Evolutionary conservation across 192 early-diverging fungal species (phyloP), one percentile per base, ranked within the genome.

Genomic region (Linderina pennispora): DNA sequence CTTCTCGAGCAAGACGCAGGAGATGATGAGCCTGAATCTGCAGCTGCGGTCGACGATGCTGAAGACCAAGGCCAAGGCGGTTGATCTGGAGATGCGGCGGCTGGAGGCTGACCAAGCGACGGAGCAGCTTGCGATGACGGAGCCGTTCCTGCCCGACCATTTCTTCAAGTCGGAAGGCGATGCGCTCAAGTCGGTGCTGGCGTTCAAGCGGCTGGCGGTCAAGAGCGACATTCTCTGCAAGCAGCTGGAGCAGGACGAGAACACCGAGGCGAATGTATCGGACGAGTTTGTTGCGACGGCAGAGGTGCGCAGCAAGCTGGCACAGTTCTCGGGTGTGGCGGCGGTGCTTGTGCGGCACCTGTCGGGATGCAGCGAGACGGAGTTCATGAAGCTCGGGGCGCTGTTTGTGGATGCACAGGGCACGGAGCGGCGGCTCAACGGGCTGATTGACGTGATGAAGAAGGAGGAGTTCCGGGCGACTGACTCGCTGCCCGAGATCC

Each of bases 11-110:
- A 78, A 78, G 61, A 80, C 86, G 6, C 92, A 91, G 50, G 84
- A 80, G 11, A 88, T 91, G 84, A 58, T 90, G 48, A 80, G 72
- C 13, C 75, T 90, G 14, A 91, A 86, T 40, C 55, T 90, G 41
- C 85, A 89, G 38, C 66, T 97, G 35, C 87, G 90, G 58, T 78
- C 79, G 13, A 83, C 89, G 0, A 81, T 79, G 8, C 78, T 84
- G 61, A 91, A 91, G 58, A 80, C 87, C 3, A 84, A 91, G 51
- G 87, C 91, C 16, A 91, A 89, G 68, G 79, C 87, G 11, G 84
- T 97, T 28, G 94, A 97, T 65, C 64, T 95, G 26, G 92, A 95
- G 46, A 67, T 97, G 43, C 81, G 87, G 10, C 86, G 87, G 34
- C 63, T 97, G 15, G 92, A 97, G 14, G 88, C 85, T 17, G 62